A percentile compares a stretch with the other conserved stretches of the same genome.
phyloP scores from a whole-genome alignment of 2,329 filamentous ascomycete species.

The Chrysosporium keratinophilum region DNA sequence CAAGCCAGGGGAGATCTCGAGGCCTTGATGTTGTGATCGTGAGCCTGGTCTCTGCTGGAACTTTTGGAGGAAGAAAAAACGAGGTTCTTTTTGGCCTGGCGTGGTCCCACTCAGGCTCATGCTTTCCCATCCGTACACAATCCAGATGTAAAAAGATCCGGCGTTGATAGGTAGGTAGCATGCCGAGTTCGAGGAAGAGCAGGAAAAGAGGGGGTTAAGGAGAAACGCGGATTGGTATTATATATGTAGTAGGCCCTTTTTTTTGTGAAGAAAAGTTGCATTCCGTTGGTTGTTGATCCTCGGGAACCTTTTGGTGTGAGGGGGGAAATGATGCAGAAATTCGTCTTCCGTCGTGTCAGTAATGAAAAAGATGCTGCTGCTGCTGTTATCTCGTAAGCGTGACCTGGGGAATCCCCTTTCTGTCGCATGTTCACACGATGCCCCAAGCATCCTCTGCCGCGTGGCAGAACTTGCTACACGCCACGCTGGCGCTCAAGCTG shows the following conservation, averaged over 20 bases:
- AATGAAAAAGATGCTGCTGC: no score
- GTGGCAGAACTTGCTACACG: conserved; percentile 99
- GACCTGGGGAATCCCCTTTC: no score
- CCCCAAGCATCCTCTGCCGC: conserved; percentile 94
- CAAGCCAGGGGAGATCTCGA: conserved; percentile 25
- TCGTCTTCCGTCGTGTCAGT: no score
- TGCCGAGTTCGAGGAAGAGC: conserved; percentile 1
- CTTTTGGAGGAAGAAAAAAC: no score
- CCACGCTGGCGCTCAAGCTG: conserved; percentile 91
- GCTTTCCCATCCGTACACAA: conserved; percentile 12
- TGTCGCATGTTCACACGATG: conserved; percentile 49
- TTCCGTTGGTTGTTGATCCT: no score
- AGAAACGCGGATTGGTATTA: background rate
- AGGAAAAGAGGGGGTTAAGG: background rate
- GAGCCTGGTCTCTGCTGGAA: conserved; percentile 9
- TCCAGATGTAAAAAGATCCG: conserved; percentile 13
- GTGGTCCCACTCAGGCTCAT: conserved; percentile 22
- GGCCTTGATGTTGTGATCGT: conserved; percentile 62
- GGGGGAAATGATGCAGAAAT: no score
- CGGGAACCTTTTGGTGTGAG: no score
- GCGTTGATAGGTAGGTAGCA: conserved; percentile 7
- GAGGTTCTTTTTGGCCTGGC: conserved; percentile 25
- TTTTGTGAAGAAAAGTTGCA: no score
- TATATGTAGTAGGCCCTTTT: background rate
- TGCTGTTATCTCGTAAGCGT: no score